phyloP scores from a whole-genome alignment of 2,329 filamentous ascomycete genomes.

The Stagonosporopsis vannaccii region DNA sequence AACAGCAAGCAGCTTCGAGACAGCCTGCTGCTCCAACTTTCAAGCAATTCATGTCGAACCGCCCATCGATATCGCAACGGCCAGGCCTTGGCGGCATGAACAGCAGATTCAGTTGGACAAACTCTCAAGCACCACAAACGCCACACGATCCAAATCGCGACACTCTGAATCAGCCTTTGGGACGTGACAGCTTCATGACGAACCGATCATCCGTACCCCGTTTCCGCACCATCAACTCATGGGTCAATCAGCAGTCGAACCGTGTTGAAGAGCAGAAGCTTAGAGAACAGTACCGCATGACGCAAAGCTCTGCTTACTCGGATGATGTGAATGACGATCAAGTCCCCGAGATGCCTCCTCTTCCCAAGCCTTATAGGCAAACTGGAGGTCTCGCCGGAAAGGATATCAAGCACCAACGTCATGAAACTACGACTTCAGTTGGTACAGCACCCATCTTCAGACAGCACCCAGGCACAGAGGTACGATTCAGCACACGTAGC shows the following conservation, averaged over 20 bases:
- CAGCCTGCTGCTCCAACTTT: constrained; percentile 47
- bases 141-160: constrained; percentile 44
- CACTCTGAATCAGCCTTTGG: constrained; percentile 29
- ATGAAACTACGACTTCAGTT: constrained; percentile 40
- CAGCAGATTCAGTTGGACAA: constrained; percentile 51
- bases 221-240: constrained; percentile 52
- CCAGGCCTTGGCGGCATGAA: constrained; percentile 38
- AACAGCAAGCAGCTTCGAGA: constrained; percentile 26
- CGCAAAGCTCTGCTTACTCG: constrained; percentile 38
- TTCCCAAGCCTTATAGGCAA: constrained; percentile 31
- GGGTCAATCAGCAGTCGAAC: constrained; percentile 51
- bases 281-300: constrained; percentile 45
- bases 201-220: constrained; percentile 46
- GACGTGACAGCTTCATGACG: constrained; percentile 49
- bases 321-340: constrained; percentile 30
- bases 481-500: constrained; percentile 48
- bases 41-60: constrained; percentile 49
- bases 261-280: constrained; percentile 48
- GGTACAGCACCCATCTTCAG: constrained; percentile 52
- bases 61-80: constrained; percentile 42
- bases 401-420: constrained; percentile 44
- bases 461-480: constrained; percentile 50
- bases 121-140: constrained; percentile 50
- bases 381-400: constrained; percentile 38
- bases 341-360: constrained; percentile 41